Base-by-base conservation (phyloP, 2,329 filamentous ascomycete species). In the Alternaria gaisen region DNA sequence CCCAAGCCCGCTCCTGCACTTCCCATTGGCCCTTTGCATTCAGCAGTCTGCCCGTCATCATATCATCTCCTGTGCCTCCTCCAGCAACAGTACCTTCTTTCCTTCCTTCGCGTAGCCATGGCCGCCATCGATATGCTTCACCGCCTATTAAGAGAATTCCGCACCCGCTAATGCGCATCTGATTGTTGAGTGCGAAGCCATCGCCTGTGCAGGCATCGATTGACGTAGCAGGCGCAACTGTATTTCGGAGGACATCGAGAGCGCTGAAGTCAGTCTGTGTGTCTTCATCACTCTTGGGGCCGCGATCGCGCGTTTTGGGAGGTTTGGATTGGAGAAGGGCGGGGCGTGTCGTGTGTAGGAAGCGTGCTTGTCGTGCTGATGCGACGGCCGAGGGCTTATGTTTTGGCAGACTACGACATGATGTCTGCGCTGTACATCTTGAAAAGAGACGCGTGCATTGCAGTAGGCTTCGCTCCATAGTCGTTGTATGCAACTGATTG, bases 111-210 rank as follows among this genome's bases (percentile, higher is more conserved):
- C 77, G 79, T 61, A 86, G 80, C 93, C 94, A 97, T 5, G 95
- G 95, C 74, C 87, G 83, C 95, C 95, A 99, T 52, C 84, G 81
- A 77, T 97, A 98, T 1, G 90, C 93, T 79, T 98, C 93, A 6
- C 94, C 94, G 41, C 88, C 90, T 2, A 97, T 86, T 5, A 99
- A 84, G 63, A 99, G 76, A 26, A 93, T 86, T 0, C 93, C 94
- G 53, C 87, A 85, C 0, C 87, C 87, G 2, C 82, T 81, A 30
- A 97, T 87, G 54, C 87, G 88, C 36, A 91, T 82, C 11, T 94
- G 93, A 70, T 89, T 96, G 79, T 95, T 91, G 46, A 99, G 83
- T 66, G 91, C 88, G 78, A 99, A 99, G 1, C 95, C 95, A 71
- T 94, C 89, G 61, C 86, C 82, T 60, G 91, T 87, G 80, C 92